These are phyloP conservation scores for Trypanosoma boissoni DNA, from an alignment of 208 protist species.

Conservation along the genomic window DNA sequence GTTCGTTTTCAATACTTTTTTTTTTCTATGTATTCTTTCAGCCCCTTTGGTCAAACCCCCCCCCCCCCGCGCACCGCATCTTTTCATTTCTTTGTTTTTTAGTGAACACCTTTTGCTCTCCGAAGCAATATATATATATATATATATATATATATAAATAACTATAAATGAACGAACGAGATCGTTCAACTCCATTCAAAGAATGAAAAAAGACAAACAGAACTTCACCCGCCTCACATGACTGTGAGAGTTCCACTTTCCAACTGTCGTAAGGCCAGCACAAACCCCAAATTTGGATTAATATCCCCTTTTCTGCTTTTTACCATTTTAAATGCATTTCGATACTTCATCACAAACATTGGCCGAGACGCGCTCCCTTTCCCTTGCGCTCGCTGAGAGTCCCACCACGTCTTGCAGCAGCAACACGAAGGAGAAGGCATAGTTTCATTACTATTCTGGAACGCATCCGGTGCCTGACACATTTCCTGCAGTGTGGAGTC, in stretches of 20 bases:
- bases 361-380: background rate
- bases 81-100: background rate
- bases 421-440: slow-evolving; percentile 19
- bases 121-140: slow-evolving; percentile 13
- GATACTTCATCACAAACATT: slow-evolving; percentile 39
- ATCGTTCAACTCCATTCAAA: background rate
- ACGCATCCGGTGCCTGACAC: no score
- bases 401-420: slow-evolving; percentile 9
- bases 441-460: background rate
- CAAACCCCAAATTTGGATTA: slow-evolving; percentile 87
- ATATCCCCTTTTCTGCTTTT: slow-evolving; percentile 63
- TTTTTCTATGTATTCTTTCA: background rate
- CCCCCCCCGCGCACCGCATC: background rate
- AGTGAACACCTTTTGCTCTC: background rate
- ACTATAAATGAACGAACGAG: background rate
- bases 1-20: background rate
- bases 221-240: background rate
- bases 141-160: slow-evolving; percentile 4
- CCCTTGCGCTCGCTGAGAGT: background rate
- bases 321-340: slow-evolving; percentile 61
- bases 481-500: no score
- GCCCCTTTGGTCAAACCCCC: no score
- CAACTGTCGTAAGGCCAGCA: slow-evolving; percentile 61
- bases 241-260: slow-evolving; percentile 9
- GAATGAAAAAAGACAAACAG: background rate